Conservation (phyloP, 768 basidiomycete genomes). For the Hygrophoropsis aurantiaca region DNA sequence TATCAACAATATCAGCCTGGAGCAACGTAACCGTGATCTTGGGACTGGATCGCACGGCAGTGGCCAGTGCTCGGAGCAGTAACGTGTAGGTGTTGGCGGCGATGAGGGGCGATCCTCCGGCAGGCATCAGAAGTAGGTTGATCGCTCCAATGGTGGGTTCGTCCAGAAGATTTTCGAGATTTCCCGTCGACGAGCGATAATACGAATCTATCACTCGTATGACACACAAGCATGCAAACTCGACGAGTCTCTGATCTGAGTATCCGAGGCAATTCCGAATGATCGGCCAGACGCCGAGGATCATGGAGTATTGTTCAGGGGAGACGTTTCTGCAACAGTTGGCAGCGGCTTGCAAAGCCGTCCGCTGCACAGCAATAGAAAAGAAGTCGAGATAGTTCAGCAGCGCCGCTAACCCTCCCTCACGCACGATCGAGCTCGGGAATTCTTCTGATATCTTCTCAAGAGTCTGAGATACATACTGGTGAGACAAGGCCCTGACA, state of each 20-base stretch:
- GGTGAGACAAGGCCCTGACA: conserved; percentile 12
- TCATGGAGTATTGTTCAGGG: conserved; percentile 85
- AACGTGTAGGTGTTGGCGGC: conserved; percentile 87
- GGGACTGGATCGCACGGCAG: conserved; percentile 84
- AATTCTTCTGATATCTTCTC: conserved; percentile 99
- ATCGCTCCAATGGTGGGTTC: conserved; percentile 77
- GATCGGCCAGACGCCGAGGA: conserved; percentile 88
- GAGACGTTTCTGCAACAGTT: conserved; percentile 96
- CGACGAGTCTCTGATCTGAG: conserved; percentile 95
- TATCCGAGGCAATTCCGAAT: conserved; percentile 90
- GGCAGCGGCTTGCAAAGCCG: conserved; percentile 92
- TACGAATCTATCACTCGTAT: conserved; percentile 94
- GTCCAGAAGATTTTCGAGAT: conserved; percentile 85
- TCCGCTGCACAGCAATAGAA: conserved; percentile 95
- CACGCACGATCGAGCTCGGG: conserved; percentile 92
- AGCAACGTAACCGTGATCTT: conserved; percentile 84
- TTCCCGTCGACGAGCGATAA: conserved; percentile 78
- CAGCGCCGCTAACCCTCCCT: conserved; percentile 90
- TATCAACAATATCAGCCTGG: conserved; percentile 91
- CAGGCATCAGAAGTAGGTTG: conserved; percentile 81
- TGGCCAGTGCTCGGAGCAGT: conserved; percentile 82
- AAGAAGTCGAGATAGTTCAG: conserved; percentile 98
- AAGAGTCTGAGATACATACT: conserved; percentile 63
- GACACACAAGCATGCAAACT: conserved; percentile 92
- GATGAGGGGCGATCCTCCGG: conserved; percentile 83